Base-by-base conservation (phyloP, 2,329 filamentous ascomycete genomes). In the Elsinoe arachidis region DNA sequence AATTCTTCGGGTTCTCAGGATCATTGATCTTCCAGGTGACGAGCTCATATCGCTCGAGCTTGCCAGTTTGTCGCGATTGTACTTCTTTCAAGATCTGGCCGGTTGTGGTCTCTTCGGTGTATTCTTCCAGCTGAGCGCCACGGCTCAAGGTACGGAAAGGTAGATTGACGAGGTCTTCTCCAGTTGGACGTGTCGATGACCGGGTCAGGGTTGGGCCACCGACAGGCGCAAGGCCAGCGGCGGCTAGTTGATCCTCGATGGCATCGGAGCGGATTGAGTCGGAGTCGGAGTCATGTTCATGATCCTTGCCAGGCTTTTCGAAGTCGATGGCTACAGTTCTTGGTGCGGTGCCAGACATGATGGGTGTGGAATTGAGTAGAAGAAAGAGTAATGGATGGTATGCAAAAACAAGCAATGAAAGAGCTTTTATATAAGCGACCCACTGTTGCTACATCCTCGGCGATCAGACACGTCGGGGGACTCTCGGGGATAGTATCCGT, bases 1-100 rank as follows among this genome's bases (percentile, higher is more conserved):
- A 78, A 60, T 78, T 78, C 52, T 71, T 70, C 0, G 78, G 77
- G 58, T 79, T 77, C 19, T 69, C 68, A 14, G 65, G 64, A 63
- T 76, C 73, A 56, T 83, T 74, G 2, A 84, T 78, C 3, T 77
- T 80, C 67, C 93, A 95, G 0, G 85, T 87, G 34, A 88, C 84
- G 9, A 88, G 74, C 58, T 84, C 81, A 66, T 81, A 84, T 10
- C 55, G 35, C 35, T 61, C 59, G 17, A 47, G 35, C 47, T 55
- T 54, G 17, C 66, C 66, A 14, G 62, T 64, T 23, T 62, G 61
- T 53, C 61, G 64, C 14, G 67, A 65, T 34, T 62, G 55, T 1
- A 66, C 60, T 34, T 62, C 57, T 37, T 64, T 62, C 5, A 67
- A 58, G n/a, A 58, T 33, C 3, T 51, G 55, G 11, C 62, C 62